phyloP scores from a whole-genome alignment of 352 stramenopile genomes.

The Phytophthora lateralis region DNA sequence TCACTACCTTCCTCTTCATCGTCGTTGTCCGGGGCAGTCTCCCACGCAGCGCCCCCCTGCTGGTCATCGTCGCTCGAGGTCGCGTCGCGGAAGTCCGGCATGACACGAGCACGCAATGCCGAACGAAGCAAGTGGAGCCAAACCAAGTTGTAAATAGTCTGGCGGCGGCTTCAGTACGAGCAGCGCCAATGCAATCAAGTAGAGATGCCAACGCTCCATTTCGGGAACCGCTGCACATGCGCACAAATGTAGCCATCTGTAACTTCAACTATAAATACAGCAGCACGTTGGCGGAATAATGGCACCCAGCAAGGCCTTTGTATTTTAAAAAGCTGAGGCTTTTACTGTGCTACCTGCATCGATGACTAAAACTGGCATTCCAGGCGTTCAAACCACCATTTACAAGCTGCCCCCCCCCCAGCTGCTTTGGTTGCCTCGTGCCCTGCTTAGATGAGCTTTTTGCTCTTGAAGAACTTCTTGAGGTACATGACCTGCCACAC shows the following conservation, averaged over 20 bases:
- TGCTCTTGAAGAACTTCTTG: constrained; percentile 94
- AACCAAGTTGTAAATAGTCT: constrained; percentile 28
- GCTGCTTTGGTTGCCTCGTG: not conserved
- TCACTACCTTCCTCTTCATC: constrained; percentile 24
- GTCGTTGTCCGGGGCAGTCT: constrained; percentile 37
- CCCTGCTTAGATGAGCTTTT: constrained; percentile 86
- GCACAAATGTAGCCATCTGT: constrained; percentile 23
- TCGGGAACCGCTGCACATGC: constrained; percentile 13
- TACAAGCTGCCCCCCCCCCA: constrained; percentile 5
- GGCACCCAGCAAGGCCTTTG: constrained; percentile 21
- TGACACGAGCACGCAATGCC: constrained; percentile 7
- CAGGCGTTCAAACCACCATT: constrained; percentile 12
- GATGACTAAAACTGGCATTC: constrained; percentile 7
- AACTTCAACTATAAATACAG: constrained; percentile 36
- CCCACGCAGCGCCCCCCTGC: constrained; percentile 21
- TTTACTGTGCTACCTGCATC: not conserved
- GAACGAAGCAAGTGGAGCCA: constrained; percentile 1
- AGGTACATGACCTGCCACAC: constrained; percentile 91
- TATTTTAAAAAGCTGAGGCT: constrained; percentile 17
- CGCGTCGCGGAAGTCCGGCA: constrained; percentile 24
- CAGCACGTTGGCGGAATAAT: constrained; percentile 5
- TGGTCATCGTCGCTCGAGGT: constrained; percentile 31
- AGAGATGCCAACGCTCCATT: constrained; percentile 18
- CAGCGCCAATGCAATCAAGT: constrained; percentile 2
- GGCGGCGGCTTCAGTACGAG: not conserved